These are phyloP conservation scores for Phytophthora pinifolia DNA, from an alignment of 352 stramenopile genomes.

Conservation along the genomic window DNA sequence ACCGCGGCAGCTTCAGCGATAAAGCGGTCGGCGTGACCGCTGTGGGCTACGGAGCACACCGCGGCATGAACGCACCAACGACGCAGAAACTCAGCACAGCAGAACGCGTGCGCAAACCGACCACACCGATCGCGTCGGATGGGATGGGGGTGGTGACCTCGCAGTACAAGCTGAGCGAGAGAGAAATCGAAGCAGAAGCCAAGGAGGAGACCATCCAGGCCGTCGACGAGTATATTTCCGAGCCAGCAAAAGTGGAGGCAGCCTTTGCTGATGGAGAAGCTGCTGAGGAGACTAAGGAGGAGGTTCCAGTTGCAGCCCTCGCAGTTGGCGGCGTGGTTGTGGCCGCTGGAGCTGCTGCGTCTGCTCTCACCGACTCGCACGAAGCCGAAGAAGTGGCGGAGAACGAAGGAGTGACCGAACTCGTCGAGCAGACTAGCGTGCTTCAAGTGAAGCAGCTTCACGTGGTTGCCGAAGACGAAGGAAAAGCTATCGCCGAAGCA, in stretches of 20 bases:
- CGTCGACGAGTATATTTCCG: neutral
- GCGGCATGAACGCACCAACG: conserved; percentile 19
- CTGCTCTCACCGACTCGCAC: neutral
- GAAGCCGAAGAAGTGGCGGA: conserved; percentile 1
- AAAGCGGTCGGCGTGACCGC: conserved; percentile 14
- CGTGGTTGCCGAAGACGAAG: neutral
- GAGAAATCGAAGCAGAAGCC: conserved; percentile 2
- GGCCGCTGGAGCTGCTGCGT: neutral
- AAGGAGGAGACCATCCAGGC: neutral
- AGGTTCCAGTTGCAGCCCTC: neutral
- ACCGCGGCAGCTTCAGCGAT: conserved; percentile 23
- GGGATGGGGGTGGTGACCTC: conserved; percentile 18
- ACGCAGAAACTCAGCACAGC: conserved; percentile 2
- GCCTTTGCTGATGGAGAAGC: neutral
- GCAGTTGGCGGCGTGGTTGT: neutral
- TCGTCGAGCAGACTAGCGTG: neutral
- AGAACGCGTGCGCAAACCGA: neutral
- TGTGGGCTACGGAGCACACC: conserved; percentile 19
- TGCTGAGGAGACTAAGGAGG: neutral
- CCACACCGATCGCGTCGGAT: conserved; percentile 7
- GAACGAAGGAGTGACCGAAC: neutral
- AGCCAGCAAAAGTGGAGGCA: neutral
- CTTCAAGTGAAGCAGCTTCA: too few species aligned
- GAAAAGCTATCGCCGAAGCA: neutral
- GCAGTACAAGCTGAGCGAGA: conserved; percentile 17